Base-by-base conservation (phyloP, 1,139 yeast species). In the Debaryomyces robertsiae region DNA sequence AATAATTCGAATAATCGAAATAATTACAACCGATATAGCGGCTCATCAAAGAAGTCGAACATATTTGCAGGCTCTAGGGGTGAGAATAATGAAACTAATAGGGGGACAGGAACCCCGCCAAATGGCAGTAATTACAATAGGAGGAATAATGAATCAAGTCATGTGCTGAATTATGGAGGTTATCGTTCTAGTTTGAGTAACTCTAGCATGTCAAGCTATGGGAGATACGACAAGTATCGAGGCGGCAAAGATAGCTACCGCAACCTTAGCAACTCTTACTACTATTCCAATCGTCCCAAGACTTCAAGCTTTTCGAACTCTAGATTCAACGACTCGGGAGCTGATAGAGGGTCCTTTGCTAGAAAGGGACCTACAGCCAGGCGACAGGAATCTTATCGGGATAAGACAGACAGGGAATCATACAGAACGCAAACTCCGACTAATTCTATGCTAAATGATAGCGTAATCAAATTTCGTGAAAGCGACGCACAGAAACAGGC, bases 381-480 rank as follows among this genome's bases (percentile, higher is more conserved):
- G 13, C 39, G 54, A 40, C 51, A 52, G 32, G 57, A 53, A 19
- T 48, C 52, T 3, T 50, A 46, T 31, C 31, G 49, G 28, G 41
- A 34, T 29, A 39, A 46, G 24, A 23, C 37, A 3, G 39, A 43
- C 11, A 36, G 25, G 30, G 30, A 18, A 9, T 17, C 23, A 36
- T 6, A 9, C 23, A 38, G 18, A 16, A 9, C 27, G n/a, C 11
- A 14, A 3, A 32, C 22, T 24, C 16, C 38, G 27, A 32, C n/a
- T n/a, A n/a, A n/a, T n/a, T n/a, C n/a, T n/a, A n/a, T n/a, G n/a
- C n/a, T n/a, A n/a, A n/a, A n/a, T 23, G 14, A 9, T 28, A 9
- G 24, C 16, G n/a, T 16, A 16, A 33, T 24, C 23, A 6, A 15
- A 25, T 3, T n/a, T n/a, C 30, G 25, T 10, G 36, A 25, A 18